A percentile compares a stretch with the other conserved stretches of the same genome.
Conservation (phyloP, 352 stramenopile species). For the Globisporangium radiosum region DNA sequence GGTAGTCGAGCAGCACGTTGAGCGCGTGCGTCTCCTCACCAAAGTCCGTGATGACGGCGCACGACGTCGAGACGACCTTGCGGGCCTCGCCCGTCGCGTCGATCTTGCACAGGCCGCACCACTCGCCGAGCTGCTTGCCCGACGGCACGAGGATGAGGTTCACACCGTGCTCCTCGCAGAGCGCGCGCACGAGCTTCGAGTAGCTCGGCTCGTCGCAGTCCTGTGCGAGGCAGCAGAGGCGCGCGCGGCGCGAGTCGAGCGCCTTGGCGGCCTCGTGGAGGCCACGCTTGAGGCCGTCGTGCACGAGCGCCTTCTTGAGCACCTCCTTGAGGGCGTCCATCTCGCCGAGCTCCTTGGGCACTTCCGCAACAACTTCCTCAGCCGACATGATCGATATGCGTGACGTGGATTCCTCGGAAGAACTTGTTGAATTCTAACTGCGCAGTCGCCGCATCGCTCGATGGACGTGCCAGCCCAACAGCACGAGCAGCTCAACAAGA, state of each 20-base stretch:
- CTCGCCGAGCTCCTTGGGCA: conserved; percentile 92
- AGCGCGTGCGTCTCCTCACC: conserved; percentile 98
- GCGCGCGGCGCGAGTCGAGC: conserved; percentile 95
- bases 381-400: conserved; percentile 71
- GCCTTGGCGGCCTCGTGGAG: conserved; percentile 99
- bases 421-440: conserved; percentile 24
- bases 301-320: conserved; percentile 98
- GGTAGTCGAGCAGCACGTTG: conserved; percentile 97
- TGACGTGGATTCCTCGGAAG: conserved; percentile 53
- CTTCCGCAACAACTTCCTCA: conserved; percentile 92
- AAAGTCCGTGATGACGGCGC: conserved; percentile 99
- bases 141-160: conserved; percentile 91
- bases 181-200: conserved; percentile 97
- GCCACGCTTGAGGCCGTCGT: conserved; percentile 98
- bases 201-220: conserved; percentile 99
- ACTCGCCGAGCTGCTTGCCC: conserved; percentile 98
- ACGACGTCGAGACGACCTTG: conserved; percentile 98
- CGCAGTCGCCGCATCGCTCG: conserved; percentile 1
- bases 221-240: conserved; percentile 98
- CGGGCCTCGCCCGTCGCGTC: conserved; percentile 95
- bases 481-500: too few relatives aligned
- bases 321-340: conserved; percentile 98
- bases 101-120: conserved; percentile 99
- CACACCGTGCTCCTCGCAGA: conserved; percentile 91
- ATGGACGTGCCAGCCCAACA: too few relatives aligned